Evolutionary conservation across 495 filamentous ascomycete genomes (phyloP), one percentile per base, ranked within the genome.

Genomic region (Friedmanniomyces endolithicus): DNA sequence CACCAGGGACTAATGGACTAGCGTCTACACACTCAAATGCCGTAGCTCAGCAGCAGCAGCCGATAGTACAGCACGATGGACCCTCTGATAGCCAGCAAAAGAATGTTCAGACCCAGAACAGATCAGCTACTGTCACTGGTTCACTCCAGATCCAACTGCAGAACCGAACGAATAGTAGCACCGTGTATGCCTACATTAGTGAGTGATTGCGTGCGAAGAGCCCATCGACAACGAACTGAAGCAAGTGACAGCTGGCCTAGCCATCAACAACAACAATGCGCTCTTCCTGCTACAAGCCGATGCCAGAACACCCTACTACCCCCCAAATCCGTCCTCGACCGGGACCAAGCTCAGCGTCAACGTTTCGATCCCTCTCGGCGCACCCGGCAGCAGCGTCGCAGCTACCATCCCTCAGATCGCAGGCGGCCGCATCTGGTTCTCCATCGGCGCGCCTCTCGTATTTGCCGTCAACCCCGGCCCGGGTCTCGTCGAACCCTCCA

Each of bases 351-450:
- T 75, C 27, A 35, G 25, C 27, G 63, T 31, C 22, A 59, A 66
- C 47, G 40, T 70, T 20, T 70, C 65, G 16, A 61, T 72, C 11
- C 51, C 64, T 1, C 56, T 75, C 46, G 64, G 60, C 16, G 55
- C 4, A 0, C 52, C 64, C 35, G 71, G 71, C 23, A 59, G 64
- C 57, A 69, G 64, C 16, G 65, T 65, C 57, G 64, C 60, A 12
- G 60, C 73, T 35, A 71, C 62, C 1, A 66, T 75, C 11, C 71
- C 73, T 0, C 62, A 64, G 33, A 53, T 74, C 20, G 65, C 58
- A 45, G 70, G 71, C 1, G 72, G 67, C 3, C 67, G 73, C 22
- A 65, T 75, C 37, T 75, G 71, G 70, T 65, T 74, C 41, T 62
- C 59, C 1, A 63, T 68, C 27, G 71, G 52, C 41, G 55, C 71